Evolutionary conservation across 192 early-diverging fungal species (phyloP).

Genomic region (Oehlia diaphana): DNA sequence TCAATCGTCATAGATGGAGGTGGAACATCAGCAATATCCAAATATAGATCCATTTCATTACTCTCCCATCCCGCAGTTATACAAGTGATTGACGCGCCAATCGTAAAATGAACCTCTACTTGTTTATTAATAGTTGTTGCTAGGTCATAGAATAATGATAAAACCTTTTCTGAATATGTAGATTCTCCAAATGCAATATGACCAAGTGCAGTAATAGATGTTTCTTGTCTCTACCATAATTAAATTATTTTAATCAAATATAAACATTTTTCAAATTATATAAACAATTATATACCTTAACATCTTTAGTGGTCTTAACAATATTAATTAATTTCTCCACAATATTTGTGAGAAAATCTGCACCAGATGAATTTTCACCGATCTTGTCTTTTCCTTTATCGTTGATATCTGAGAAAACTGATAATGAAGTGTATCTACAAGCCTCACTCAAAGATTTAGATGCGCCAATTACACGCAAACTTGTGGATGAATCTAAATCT

Average conservation of each 20-base stretch:
- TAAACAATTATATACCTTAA: slow-evolving; percentile 45
- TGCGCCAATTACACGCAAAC: slow-evolving; percentile 56
- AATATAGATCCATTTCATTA: slow-evolving; percentile 62
- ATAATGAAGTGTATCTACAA: slow-evolving; percentile 58
- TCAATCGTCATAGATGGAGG: slow-evolving; percentile 24
- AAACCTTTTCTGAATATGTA: slow-evolving; percentile 32
- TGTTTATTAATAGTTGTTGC: slow-evolving; percentile 68
- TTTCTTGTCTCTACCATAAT: slow-evolving; percentile 60
- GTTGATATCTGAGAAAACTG: slow-evolving; percentile 28
- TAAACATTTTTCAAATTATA: neutral
- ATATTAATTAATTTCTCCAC: slow-evolving; percentile 52
- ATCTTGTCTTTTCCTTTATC: neutral
- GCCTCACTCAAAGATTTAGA: slow-evolving; percentile 73
- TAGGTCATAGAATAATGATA: slow-evolving; percentile 55
- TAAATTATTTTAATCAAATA: neutral
- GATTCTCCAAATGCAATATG: slow-evolving; percentile 57
- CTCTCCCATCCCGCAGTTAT: slow-evolving; percentile 68
- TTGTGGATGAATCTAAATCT: slow-evolving; percentile 54
- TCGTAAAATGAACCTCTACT: slow-evolving; percentile 80
- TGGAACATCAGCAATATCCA: slow-evolving; percentile 64
- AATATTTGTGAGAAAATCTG: slow-evolving; percentile 24
- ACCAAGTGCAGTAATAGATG: slow-evolving; percentile 65
- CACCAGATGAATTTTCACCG: slow-evolving; percentile 1
- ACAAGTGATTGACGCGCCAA: slow-evolving; percentile 77
- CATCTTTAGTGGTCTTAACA: slow-evolving; percentile 64